Evolutionary conservation across 257 asterid species (phyloP).

Genomic region (Nicotiana attenuata): DNA sequence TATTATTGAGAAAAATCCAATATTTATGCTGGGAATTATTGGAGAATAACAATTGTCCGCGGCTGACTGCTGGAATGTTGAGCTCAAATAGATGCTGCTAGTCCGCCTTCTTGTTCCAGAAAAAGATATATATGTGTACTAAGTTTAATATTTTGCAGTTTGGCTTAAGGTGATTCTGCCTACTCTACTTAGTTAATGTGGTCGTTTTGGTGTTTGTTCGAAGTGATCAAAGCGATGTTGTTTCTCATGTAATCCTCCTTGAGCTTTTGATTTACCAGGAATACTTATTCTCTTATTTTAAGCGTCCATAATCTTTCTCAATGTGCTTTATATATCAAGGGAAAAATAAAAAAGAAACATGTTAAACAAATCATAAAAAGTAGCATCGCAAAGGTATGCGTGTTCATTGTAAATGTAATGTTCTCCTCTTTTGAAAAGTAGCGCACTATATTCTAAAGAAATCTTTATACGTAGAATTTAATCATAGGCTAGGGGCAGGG

Average conservation of each 20-base stretch:
- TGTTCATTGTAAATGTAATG: conserved; percentile 51
- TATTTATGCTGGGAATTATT: neutral
- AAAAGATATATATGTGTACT: neutral
- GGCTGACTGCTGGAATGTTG: neutral
- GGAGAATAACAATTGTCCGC: no score
- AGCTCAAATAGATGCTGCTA: neutral
- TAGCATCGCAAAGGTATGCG: conserved; percentile 21
- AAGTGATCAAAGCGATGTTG: neutral
- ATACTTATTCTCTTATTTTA: neutral
- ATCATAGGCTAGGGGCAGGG: neutral
- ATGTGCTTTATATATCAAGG: neutral
- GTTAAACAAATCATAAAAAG: neutral
- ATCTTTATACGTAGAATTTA: neutral
- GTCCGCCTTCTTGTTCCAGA: neutral
- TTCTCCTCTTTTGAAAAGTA: conserved; percentile 55
- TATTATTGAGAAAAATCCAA: neutral
- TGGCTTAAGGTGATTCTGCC: neutral
- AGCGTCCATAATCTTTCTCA: neutral
- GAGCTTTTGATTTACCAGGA: neutral
- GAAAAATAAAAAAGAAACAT: neutral
- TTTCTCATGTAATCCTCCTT: neutral
- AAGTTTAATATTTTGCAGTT: neutral
- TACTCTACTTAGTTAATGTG: neutral
- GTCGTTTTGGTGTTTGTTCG: neutral
- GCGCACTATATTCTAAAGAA: conserved; percentile 22